These are phyloP conservation scores for Coemansia sp. DNA, from an alignment of 192 early-diverging fungal genomes.

Conservation along the genomic window DNA sequence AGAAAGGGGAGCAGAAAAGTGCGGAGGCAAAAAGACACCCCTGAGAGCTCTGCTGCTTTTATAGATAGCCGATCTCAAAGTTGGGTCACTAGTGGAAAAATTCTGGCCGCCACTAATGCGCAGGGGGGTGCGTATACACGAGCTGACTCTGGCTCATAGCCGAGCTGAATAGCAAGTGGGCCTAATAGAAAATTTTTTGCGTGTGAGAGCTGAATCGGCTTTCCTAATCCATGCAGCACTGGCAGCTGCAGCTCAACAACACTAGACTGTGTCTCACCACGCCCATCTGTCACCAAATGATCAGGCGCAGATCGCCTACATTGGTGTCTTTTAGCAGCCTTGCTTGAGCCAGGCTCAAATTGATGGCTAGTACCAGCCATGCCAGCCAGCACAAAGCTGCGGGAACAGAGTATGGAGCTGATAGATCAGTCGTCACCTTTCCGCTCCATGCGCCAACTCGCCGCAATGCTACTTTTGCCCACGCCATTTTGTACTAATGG, in stretches of 20 bases:
- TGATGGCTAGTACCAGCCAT: neutral
- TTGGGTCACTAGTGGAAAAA: neutral
- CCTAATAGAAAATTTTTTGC: neutral
- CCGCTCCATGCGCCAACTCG: neutral
- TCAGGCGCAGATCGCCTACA: neutral
- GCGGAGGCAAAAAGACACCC: neutral
- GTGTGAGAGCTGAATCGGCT: constrained; percentile 5
- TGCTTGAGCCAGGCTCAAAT: neutral
- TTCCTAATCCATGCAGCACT: neutral
- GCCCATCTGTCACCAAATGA: neutral
- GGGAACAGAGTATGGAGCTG: neutral
- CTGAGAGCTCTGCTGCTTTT: constrained; percentile 2
- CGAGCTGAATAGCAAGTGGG: constrained; percentile 7
- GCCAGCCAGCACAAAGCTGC: neutral
- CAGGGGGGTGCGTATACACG: neutral
- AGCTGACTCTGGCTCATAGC: constrained; percentile 11
- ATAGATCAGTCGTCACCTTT: neutral
- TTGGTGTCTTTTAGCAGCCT: neutral
- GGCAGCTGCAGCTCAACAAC: constrained; percentile 5
- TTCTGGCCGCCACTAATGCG: neutral
- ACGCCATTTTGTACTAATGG: neutral
- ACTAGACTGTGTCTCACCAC: neutral
- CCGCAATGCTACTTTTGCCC: neutral
- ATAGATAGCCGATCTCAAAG: neutral
- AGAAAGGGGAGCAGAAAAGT: neutral